These are phyloP conservation scores for Auricularia sp. DNA, from an alignment of 768 basidiomycete genomes.

Conservation along the genomic window DNA sequence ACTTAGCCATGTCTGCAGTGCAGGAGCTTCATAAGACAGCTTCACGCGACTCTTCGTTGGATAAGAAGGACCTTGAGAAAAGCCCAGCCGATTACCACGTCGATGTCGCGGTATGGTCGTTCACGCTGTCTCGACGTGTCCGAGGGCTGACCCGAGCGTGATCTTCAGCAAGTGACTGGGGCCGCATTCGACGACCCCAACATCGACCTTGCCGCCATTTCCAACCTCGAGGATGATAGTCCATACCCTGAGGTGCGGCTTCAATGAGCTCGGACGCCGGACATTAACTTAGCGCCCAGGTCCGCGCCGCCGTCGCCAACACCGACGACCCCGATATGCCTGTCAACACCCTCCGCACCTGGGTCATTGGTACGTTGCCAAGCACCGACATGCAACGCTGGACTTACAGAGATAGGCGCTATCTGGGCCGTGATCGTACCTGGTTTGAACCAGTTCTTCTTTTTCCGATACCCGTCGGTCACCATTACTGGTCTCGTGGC, in stretches of 20 bases:
- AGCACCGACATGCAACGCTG: no score
- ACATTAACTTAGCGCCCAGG: slow-evolving; percentile 17
- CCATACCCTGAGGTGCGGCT: slow-evolving; percentile 58
- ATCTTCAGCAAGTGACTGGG: neutral
- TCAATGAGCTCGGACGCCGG: neutral
- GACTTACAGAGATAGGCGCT: no score
- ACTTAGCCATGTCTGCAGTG: neutral
- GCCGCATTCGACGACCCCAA: slow-evolving; percentile 29
- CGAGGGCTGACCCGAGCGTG: neutral
- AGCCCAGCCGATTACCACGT: neutral
- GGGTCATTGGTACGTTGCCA: slow-evolving; percentile 37
- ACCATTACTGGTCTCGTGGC: slow-evolving; percentile 26
- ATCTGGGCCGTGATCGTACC: slow-evolving; percentile 9
- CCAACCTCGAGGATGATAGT: slow-evolving; percentile 48
- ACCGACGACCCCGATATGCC: slow-evolving; percentile 62
- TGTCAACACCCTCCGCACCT: slow-evolving; percentile 42
- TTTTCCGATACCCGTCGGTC: slow-evolving; percentile 36
- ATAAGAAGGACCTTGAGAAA: neutral
- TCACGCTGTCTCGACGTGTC: no score
- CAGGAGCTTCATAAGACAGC: neutral
- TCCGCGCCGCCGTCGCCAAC: slow-evolving; percentile 66
- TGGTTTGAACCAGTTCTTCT: slow-evolving; percentile 43
- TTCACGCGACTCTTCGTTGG: neutral
- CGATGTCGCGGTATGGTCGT: neutral
- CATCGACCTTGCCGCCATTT: slow-evolving; percentile 24